Evolutionary conservation across 192 early-diverging fungal species (phyloP), one percentile per base, ranked within the genome.

Genomic region (Kappamyces sp.): DNA sequence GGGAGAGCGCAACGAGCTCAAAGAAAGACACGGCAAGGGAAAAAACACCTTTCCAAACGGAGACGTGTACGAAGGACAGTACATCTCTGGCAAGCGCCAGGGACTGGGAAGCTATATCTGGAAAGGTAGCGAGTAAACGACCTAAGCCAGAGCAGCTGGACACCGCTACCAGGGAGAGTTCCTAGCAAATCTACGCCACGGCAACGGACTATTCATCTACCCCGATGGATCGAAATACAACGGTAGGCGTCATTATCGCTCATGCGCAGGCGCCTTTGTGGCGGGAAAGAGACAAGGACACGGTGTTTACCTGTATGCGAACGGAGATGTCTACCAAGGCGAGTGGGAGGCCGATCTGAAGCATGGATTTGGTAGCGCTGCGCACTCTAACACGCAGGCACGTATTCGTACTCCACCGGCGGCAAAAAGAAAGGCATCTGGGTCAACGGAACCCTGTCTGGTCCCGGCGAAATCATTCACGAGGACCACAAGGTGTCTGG

Each of bases 41-140:
- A 74, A 75, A 49, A 82, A 73, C 55, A 67, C 65, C 7, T 84
- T 84, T 60, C 67, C 74, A 40, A 84, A 84, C 61, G 76, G 76
- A 23, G 81, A 84, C 60, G 64, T 71, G 15, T 82, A 77, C 67
- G 68, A 72, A 12, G 80, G 80, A 3, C 8, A 43, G 1, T 82
- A 82, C 58, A 54, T 55, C 13, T 61, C 43, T 58, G 80, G 80
- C 47, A 52, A 51, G 33, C 61, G 78, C 40, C 48, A 62, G 37
- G 81, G 79, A 1, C 42, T 52, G n/a, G 81, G 81, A 5, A 55
- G 60, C 8, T 84, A 84, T 63, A 73, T 58, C 34, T 84, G 76
- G 74, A 80, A 78, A 58, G 60, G 62, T 39, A 5, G 3, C 23
- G 31, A 15, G 5, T 40, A 57, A 10, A 8, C 23, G 23, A 23